These are phyloP conservation scores for Pseudonitzschia delicatissima DNA, from an alignment of 108 stramenopile species.

Conservation along the genomic window DNA sequence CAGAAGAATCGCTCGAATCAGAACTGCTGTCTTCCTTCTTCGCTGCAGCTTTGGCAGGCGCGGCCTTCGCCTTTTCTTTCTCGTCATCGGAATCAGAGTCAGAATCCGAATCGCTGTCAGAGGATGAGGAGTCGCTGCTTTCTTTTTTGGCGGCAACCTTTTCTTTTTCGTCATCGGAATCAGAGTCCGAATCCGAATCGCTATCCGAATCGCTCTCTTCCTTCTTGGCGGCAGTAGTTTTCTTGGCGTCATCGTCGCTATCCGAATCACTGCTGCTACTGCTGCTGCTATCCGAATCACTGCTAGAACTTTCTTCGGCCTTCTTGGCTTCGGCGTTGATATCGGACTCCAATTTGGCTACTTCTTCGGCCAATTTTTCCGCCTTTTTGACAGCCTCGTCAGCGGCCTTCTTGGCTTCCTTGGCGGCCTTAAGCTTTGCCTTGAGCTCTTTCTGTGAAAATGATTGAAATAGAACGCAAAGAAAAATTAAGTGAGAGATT, in stretches of 20 bases:
- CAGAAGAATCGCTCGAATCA: conserved; percentile 8
- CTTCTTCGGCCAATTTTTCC: conserved; percentile 35
- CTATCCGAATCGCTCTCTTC: conserved; percentile 23
- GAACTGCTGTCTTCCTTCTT: conserved; percentile 30
- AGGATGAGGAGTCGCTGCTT: conserved; percentile 15
- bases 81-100: conserved; percentile 21
- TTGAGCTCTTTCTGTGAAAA: conserved; percentile 18
- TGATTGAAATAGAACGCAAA: too few relatives aligned
- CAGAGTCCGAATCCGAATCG: conserved; percentile 31
- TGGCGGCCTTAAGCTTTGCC: conserved; percentile 35
- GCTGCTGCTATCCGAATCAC: conserved; percentile 21
- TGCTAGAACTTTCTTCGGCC: conserved; percentile 27
- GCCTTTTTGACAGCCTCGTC: conserved; percentile 40
- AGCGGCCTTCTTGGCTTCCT: conserved; percentile 36
- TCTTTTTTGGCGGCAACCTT: conserved; percentile 38
- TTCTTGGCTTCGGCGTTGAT: conserved; percentile 19
- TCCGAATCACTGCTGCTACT: conserved; percentile 28
- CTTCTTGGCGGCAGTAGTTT: conserved; percentile 28
- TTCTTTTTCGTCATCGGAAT: conserved; percentile 29
- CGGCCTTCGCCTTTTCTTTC: conserved; percentile 18
- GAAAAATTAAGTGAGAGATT: too few relatives aligned
- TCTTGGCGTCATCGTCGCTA: conserved; percentile 24
- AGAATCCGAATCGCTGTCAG: conserved; percentile 26
- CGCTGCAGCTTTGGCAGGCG: conserved; percentile 4
- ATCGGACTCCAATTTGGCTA: conserved; percentile 28